Evolutionary conservation across 2,329 filamentous ascomycete genomes (phyloP).

Genomic region (Xylaria arbuscula): DNA sequence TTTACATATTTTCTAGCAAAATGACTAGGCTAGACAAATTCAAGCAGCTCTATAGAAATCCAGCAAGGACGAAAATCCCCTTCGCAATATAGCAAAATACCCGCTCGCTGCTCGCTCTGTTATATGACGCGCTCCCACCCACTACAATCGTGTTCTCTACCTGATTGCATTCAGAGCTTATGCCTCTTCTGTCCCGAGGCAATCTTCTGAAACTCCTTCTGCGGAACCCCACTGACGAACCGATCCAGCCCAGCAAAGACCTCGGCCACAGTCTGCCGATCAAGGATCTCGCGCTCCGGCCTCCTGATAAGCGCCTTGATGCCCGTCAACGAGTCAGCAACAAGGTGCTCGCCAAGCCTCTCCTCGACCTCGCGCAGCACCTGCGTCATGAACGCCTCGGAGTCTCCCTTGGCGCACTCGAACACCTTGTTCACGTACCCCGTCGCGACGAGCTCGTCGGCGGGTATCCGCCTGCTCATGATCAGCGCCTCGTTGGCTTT

Average conservation of each 20-base stretch:
- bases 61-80: background rate
- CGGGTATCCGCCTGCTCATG: constrained; percentile 82
- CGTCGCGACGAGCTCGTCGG: constrained; percentile 76
- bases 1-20: constrained; percentile 10
- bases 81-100: background rate
- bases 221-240: constrained; percentile 83
- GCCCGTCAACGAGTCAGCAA: constrained; percentile 78
- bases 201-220: constrained; percentile 88
- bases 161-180: constrained; percentile 68
- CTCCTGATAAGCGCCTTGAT: constrained; percentile 87
- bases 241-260: constrained; percentile 86
- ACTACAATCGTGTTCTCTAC: background rate
- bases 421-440: constrained; percentile 92
- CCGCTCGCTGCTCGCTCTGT: background rate
- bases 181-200: constrained; percentile 92
- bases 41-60: constrained; percentile 14
- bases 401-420: constrained; percentile 67
- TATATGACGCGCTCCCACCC: background rate
- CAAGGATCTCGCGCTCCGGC: constrained; percentile 77
- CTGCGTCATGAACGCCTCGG: constrained; percentile 73
- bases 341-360: constrained; percentile 80
- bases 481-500: constrained; percentile 94
- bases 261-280: constrained; percentile 83
- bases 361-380: constrained; percentile 87
- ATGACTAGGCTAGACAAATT: background rate